Evolutionary conservation across 2,329 filamentous ascomycete species (phyloP), one percentile per base, ranked within the genome.

Genomic region (Alternaria angustiovoidea): DNA sequence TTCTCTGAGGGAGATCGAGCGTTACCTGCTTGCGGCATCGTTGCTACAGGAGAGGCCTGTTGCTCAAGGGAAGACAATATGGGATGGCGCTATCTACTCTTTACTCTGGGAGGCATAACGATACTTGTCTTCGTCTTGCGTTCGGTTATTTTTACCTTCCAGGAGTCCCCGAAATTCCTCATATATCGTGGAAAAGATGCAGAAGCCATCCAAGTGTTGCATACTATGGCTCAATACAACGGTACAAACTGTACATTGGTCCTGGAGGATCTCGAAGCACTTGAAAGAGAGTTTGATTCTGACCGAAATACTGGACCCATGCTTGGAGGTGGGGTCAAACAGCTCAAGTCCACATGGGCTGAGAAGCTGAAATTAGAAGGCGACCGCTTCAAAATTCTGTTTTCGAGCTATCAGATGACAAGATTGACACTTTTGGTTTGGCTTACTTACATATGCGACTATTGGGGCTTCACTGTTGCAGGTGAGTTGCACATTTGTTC

Each of bases 131-230:
- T 86, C 43, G 70, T 88, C 44, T 67, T 84, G 1, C 84, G 87
- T 20, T 80, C 87, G 38, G 81, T 84, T 1, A 69, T 88, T 38
- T 83, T 89, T 65, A 77, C 79, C 5, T 83, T 89, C 47, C 82
- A 81, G 61, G 86, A 89, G 66, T 87, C 86, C 2, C 87, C 87
- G 0, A 89, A 89, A 67, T 88, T 85, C 64, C 79, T 87, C 6
- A 76, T 89, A 7, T 83, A 82, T 42, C 77, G 81, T 12, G 86
- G 86, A 9, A 73, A 81, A 24, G 86, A 89, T 51, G 81, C 76
- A 2, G 78, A 84, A 58, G 81, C 87, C 0, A 81, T 88, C 44
- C 69, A 72, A 28, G 81, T 82, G 1, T 69, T 83, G 14, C 69
- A 81, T 24, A 71, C 80, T 34, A 78, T 83, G n/a, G 79, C 81